Base-by-base conservation (phyloP, 2,329 filamentous ascomycete genomes). In the Neofusicoccum laricinum region DNA sequence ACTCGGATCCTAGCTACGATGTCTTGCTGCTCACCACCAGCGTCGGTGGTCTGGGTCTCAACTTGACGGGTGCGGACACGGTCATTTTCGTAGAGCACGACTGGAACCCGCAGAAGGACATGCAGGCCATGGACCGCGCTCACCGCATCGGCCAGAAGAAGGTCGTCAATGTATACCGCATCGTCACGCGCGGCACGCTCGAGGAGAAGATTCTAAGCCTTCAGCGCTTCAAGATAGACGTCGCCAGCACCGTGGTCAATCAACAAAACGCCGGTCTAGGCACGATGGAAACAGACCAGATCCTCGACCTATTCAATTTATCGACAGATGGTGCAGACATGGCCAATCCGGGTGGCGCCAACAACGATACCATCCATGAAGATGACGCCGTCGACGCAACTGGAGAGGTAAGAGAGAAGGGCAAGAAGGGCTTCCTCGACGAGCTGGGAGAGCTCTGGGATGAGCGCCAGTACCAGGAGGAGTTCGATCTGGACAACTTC, bases 11-110 rank as follows among this genome's bases (percentile, higher is more conserved):
- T 1, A 96, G 92, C 30, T 98, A 98, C 75, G 95, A 99, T 73
- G 93, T 95, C 46, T 82, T 99, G 51, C 86, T 99, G 6, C 82
- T 99, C 67, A 99, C 96, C 0, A 99, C 95, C 0, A 96, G 90
- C 71, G 95, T 99, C 50, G 95, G 95, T 76, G 95, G 95, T 67
- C 83, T 99, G 1, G 95, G 95, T 32, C 85, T 99, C 64, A 99
- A 99, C 77, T 81, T 99, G 68, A 99, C 95, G 0, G 95, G 95
- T 69, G 95, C 95, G 3, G 95, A 99, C 78, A 99, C 95, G 0
- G 95, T 99, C 76, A 99, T 99, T 71, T 99, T 99, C 72, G 96
- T 99, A 34, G 95, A 99, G 78, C 96, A 99, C 78, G 95, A 99
- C 78, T 99, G 95, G 95, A 99, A 99, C 75, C 95, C 95, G 36